phyloP scores from a whole-genome alignment of 1,284 basidiomycete genomes.

The Puccinia brachypodii region DNA sequence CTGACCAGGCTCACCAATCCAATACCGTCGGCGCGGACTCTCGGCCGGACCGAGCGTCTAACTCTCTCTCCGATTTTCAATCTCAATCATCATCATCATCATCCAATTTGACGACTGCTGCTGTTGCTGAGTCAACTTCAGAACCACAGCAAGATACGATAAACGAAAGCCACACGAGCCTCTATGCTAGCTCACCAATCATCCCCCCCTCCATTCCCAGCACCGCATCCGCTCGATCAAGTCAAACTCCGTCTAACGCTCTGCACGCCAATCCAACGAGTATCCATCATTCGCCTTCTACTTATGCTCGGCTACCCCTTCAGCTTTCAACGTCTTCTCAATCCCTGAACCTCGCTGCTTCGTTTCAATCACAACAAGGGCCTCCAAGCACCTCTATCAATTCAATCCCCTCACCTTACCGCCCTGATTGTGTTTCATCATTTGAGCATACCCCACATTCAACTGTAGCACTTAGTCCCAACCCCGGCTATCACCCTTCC shows the following conservation, averaged over 20 bases:
- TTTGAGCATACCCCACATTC: background rate
- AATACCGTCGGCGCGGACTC: background rate
- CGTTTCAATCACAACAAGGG: constrained; percentile 14
- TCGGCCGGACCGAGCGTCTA: constrained; percentile 16
- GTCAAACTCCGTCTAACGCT: background rate
- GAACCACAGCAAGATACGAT: constrained; percentile 21
- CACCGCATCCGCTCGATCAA: background rate
- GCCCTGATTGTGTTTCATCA: background rate
- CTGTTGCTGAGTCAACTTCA: background rate
- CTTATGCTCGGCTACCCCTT: background rate
- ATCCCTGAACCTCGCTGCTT: background rate
- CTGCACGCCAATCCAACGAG: background rate
- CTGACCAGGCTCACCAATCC: background rate
- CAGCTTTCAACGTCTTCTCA: background rate
- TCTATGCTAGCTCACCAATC: constrained; percentile 1
- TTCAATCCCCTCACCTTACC: background rate
- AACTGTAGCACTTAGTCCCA: background rate
- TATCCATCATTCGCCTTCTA: constrained; percentile 3
- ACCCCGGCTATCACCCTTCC: background rate
- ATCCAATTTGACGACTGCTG: constrained; percentile 1
- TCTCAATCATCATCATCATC: background rate
- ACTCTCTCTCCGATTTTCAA: constrained; percentile 8
- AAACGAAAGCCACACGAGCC: constrained; percentile 4
- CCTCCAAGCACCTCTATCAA: background rate
- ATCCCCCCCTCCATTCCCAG: background rate